phyloP scores from a whole-genome alignment of 768 basidiomycete genomes.

The Leucosporidium creatinivorum region DNA sequence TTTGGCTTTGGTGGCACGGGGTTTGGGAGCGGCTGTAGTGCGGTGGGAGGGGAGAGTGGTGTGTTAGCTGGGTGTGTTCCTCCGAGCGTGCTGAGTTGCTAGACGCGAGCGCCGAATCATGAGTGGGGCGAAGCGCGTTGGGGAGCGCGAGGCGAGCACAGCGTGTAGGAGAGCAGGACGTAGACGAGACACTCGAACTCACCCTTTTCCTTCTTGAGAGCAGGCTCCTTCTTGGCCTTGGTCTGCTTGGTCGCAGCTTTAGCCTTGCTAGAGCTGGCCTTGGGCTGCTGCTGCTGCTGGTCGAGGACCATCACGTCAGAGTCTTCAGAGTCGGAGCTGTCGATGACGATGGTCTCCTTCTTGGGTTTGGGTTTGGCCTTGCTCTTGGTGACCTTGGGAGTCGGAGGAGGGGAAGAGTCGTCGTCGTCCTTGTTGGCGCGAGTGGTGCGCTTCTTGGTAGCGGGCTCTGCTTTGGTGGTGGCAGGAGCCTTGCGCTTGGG shows the following conservation, averaged over 20 bases:
- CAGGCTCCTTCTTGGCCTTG: slow-evolving; percentile 11
- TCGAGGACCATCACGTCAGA: not conserved
- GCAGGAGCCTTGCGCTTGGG: slow-evolving; percentile 9
- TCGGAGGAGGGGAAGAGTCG: not conserved
- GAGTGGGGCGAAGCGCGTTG: not conserved
- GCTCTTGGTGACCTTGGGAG: not conserved
- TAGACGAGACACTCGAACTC: not conserved
- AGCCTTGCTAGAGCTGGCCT: slow-evolving; percentile 2
- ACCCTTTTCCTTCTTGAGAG: not conserved
- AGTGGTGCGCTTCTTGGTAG: slow-evolving; percentile 1
- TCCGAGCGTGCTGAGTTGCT: too few relatives aligned
- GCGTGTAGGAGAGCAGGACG: not conserved
- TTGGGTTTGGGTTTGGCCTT: not conserved
- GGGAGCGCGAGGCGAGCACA: not conserved
- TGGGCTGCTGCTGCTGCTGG: not conserved
- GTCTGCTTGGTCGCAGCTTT: slow-evolving; percentile 1
- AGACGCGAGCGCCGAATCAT: too few relatives aligned
- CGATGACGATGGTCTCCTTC: not conserved
- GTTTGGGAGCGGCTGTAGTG: not conserved
- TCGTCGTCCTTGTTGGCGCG: not conserved
- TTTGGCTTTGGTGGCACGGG: not conserved
- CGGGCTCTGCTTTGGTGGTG: not conserved
- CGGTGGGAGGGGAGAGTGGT: not conserved
- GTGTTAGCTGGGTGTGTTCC: too few relatives aligned
- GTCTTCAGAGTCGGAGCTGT: not conserved